Conservation (phyloP, 768 basidiomycete genomes). For the Russula earlei region DNA sequence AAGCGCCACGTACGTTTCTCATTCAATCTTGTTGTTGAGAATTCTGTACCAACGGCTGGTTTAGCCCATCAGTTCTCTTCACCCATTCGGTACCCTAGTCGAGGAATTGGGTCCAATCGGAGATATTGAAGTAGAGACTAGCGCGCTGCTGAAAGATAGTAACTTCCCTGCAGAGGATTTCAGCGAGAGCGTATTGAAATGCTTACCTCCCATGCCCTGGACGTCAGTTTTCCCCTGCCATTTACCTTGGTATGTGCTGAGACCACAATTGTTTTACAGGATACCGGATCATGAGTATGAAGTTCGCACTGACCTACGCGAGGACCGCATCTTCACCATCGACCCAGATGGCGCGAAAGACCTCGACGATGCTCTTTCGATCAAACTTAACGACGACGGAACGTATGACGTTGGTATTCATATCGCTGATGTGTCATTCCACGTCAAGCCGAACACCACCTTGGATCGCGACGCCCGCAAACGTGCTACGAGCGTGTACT, state of each 20-base stretch:
- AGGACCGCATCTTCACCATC: slow-evolving; percentile 83
- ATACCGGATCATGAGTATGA: slow-evolving; percentile 87
- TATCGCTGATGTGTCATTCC: slow-evolving; percentile 92
- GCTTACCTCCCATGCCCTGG: slow-evolving; percentile 94
- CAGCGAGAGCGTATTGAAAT: slow-evolving; percentile 88
- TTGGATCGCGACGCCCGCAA: slow-evolving; percentile 97
- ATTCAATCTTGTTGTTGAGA: neutral
- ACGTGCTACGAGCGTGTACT: slow-evolving; percentile 92
- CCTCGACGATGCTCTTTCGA: slow-evolving; percentile 88
- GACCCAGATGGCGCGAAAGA: slow-evolving; percentile 88
- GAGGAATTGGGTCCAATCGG: slow-evolving; percentile 98
- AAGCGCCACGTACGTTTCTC: slow-evolving; percentile 78
- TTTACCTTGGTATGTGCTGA: slow-evolving; percentile 13
- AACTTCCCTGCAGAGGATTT: slow-evolving; percentile 99
- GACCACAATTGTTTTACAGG: slow-evolving; percentile 30
- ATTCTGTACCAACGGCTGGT: slow-evolving; percentile 20
- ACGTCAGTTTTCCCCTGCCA: slow-evolving; percentile 41
- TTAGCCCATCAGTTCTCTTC: slow-evolving; percentile 88
- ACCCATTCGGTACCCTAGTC: slow-evolving; percentile 96
- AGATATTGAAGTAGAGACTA: slow-evolving; percentile 97
- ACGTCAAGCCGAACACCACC: slow-evolving; percentile 92
- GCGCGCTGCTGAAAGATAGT: slow-evolving; percentile 94
- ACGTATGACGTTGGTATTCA: slow-evolving; percentile 92
- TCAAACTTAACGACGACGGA: slow-evolving; percentile 84
- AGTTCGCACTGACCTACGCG: slow-evolving; percentile 78